A percentile compares a stretch with the other conserved stretches of the same genome.
Evolutionary conservation across 306 rosid genomes (phyloP).

Genomic region (Prunus davidiana): DNA sequence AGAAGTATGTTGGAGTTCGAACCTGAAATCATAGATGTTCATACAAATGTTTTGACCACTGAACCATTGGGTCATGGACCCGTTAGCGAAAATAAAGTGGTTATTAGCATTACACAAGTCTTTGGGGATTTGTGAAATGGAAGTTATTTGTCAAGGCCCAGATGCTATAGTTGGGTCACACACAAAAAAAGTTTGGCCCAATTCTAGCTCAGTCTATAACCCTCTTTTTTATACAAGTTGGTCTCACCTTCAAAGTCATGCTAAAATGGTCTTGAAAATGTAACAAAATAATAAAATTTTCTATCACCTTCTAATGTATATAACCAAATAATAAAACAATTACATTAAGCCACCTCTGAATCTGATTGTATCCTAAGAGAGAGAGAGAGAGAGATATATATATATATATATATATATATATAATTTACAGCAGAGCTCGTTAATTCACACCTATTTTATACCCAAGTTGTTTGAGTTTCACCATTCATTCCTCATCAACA

Average conservation of each 20-base stretch:
- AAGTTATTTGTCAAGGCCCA: neutral
- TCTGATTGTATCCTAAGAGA: no score
- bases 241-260: neutral
- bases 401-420: no score
- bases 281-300: neutral
- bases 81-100: neutral
- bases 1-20: rapidly evolving
- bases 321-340: constrained; percentile 4
- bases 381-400: no score
- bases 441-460: neutral
- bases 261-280: neutral
- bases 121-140: neutral
- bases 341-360: neutral
- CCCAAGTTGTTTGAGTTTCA: neutral
- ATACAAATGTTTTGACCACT: no score
- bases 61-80: no score
- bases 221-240: neutral
- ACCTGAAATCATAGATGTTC: rapidly evolving
- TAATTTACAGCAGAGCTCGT: constrained; percentile 3
- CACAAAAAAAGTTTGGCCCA: neutral
- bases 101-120: neutral
- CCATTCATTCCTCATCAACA: constrained; percentile 31
- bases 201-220: neutral
- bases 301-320: neutral
- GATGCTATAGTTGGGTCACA: neutral